These are phyloP conservation scores for Arthrobotrys iridis DNA, from an alignment of 2,329 filamentous ascomycete genomes.

Conservation along the genomic window DNA sequence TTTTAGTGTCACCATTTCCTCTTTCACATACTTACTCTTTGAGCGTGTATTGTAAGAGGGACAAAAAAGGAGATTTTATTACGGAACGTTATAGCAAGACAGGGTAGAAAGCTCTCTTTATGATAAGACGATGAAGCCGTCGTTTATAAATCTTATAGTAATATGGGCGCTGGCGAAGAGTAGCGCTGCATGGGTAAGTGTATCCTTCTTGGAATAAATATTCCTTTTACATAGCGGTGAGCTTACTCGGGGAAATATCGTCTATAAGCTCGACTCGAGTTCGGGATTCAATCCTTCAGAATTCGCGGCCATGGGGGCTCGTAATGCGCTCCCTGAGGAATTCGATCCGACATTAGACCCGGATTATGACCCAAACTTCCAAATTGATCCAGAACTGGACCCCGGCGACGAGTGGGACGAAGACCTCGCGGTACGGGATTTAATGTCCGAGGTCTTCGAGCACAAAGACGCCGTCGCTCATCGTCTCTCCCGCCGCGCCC, in stretches of 20 bases:
- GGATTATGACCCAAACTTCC: neutral
- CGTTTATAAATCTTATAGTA: constrained; percentile 2
- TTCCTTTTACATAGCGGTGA: neutral
- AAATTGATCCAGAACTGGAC: neutral
- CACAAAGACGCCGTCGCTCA: neutral
- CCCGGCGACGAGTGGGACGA: constrained; percentile 10
- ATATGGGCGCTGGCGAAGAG: constrained; percentile 16
- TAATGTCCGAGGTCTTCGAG: neutral
- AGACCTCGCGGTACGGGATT: constrained; percentile 7
- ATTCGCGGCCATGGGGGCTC: neutral
- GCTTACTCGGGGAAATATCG: no score
- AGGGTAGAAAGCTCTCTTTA: neutral
- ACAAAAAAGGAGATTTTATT: no score
- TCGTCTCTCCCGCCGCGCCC: neutral
- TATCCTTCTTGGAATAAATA: neutral
- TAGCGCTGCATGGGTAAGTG: neutral
- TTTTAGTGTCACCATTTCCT: no score
- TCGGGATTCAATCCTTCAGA: neutral
- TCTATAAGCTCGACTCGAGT: no score
- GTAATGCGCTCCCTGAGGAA: no score
- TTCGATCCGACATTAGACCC: neutral
- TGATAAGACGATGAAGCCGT: constrained; percentile 17
- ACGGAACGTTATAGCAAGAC: no score
- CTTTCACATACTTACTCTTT: no score
- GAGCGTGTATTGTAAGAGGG: no score